Evolutionary conservation across 345 rosid genomes (phyloP).

Genomic region (Eucalyptus pauciflora): DNA sequence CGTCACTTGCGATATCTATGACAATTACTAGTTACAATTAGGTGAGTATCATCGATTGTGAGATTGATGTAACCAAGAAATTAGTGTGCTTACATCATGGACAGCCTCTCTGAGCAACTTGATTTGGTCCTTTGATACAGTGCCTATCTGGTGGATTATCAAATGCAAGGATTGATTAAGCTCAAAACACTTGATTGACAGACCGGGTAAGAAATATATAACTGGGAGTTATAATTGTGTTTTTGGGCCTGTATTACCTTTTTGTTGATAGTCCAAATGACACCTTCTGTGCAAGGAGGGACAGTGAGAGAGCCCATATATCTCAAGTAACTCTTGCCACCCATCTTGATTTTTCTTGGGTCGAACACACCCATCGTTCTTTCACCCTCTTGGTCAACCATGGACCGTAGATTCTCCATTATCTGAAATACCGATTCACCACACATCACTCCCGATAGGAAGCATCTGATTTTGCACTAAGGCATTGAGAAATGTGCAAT

Average conservation of each 20-base stretch:
- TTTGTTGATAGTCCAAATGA: slow-evolving; percentile 47
- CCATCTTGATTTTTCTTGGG: slow-evolving; percentile 37
- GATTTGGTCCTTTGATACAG: slow-evolving; percentile 34
- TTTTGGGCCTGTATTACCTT: slow-evolving; percentile 9
- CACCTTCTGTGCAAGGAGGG: slow-evolving; percentile 84
- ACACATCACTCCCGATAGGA: not conserved
- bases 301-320: slow-evolving; percentile 72
- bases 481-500: not conserved
- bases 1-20: not conserved
- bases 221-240: not conserved
- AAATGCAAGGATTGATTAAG: not conserved
- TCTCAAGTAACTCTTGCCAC: slow-evolving; percentile 41
- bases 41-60: not conserved
- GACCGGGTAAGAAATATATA: not conserved
- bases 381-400: slow-evolving; percentile 6
- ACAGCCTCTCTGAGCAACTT: slow-evolving; percentile 28
- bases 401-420: not conserved
- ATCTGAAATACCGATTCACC: slow-evolving; percentile 1
- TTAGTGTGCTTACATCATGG: slow-evolving; percentile 29
- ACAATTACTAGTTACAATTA: not conserved
- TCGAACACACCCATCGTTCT: slow-evolving; percentile 32
- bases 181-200: not conserved
- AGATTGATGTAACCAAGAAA: not conserved
- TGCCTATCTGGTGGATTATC: slow-evolving; percentile 8
- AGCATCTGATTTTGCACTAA: not conserved